Conservation (phyloP, 2,329 filamentous ascomycete species). For the Aspergillus uvarum region DNA sequence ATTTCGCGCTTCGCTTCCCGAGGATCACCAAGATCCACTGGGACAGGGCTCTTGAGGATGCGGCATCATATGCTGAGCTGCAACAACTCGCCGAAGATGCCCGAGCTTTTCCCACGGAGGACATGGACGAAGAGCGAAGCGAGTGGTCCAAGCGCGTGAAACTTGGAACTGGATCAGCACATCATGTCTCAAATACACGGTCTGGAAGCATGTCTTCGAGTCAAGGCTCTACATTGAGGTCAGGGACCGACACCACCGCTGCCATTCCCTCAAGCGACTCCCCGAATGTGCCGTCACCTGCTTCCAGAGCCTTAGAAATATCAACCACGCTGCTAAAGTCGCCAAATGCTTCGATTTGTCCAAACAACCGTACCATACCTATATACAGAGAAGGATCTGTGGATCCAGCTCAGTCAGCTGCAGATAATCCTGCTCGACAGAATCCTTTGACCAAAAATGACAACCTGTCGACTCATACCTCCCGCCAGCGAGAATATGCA, state of each 20-base stretch:
- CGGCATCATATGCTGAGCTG: constrained; percentile 67
- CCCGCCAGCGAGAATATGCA: constrained; percentile 13
- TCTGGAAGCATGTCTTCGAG: constrained; percentile 27
- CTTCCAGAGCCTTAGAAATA: not conserved
- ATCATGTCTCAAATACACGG: constrained; percentile 14
- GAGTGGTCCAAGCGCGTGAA: constrained; percentile 64
- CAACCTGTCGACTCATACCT: constrained; percentile 21
- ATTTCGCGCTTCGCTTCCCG: constrained; percentile 76
- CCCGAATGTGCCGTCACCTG: not conserved
- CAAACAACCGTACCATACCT: constrained; percentile 7
- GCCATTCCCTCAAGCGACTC: not conserved
- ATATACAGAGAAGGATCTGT: constrained; percentile 24
- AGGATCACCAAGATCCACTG: constrained; percentile 73
- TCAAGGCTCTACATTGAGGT: constrained; percentile 18
- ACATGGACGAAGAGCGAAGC: constrained; percentile 61
- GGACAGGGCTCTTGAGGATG: constrained; percentile 69
- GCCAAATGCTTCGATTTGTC: not conserved
- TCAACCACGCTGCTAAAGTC: not conserved
- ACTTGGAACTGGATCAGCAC: constrained; percentile 45
- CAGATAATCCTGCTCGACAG: not conserved
- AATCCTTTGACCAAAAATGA: constrained; percentile 22
- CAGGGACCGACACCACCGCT: not conserved
- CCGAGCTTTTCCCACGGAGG: constrained; percentile 49
- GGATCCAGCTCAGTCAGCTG: not conserved
- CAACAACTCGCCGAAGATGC: constrained; percentile 64